Evolutionary conservation across 805 yeast genomes (phyloP), one percentile per base, ranked within the genome.

Genomic region (Huiozyma sinensis): DNA sequence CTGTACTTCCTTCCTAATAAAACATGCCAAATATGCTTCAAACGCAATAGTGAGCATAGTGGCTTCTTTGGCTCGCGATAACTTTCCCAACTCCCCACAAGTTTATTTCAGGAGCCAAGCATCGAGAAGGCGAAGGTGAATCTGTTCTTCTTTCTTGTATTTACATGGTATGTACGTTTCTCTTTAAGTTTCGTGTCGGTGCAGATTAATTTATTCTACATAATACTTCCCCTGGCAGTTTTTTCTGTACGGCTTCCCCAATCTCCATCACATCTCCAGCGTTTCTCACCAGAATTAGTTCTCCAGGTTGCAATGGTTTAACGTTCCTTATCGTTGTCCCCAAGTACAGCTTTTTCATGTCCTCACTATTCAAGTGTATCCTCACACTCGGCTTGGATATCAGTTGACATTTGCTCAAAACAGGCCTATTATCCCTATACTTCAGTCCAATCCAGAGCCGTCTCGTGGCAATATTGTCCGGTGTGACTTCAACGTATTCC

Each of bases 381-480:
- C 81, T 73, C 59, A 90, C 73, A 56, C 81, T 85, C 35, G 98
- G 97, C 57, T 83, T 88, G 38, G 92, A 82, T 30, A 92, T 77
- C 53, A 90, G 70, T 30, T 76, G 71, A 54, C 88, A 76, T 44
- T 77, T 73, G 51, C 78, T 72, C 50, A 92, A 70, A 12, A 92
- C 95, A 0, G 96, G 82, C 52, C 72, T 69, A 57, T 81, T 77
- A 50, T 86, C 77, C 58, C 90, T 77, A 63, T 92, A 92, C 62
- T 92, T 92, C 61, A 92, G 69, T 2, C 89, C 94, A 17, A 92
- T 63, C 98, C 98, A 92, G 41, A 92, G 72, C 53, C 95, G 74
- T 57, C 97, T 78, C 1, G 89, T 75, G 13, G 95, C 65, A 30
- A 92, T 77, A 58, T 90, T 89, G 59, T 85, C 95, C 32, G 83